Conservation (phyloP, 805 yeast species). For the Ogataea kodamae region DNA sequence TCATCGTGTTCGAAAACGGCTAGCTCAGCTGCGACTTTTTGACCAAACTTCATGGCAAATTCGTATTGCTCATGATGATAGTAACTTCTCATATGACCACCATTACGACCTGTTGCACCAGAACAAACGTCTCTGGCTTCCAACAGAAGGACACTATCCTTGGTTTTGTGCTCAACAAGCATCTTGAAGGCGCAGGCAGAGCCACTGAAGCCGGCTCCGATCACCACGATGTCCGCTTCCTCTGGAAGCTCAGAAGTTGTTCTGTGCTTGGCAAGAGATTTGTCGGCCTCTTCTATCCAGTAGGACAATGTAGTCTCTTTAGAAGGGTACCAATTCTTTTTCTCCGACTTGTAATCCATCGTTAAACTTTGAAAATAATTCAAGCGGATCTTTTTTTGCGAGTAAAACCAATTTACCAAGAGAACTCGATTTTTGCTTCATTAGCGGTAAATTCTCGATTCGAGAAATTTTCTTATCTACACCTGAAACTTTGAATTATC, state of each 20-base stretch:
- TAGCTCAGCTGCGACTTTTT: conserved; percentile 33
- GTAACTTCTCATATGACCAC: conserved; percentile 44
- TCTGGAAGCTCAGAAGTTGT: conserved; percentile 32
- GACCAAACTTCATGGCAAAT: conserved; percentile 19
- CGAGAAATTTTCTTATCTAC: too few relatives aligned
- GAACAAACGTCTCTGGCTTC: conserved; percentile 34
- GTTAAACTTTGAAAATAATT: too few relatives aligned
- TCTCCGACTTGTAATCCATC: conserved; percentile 1
- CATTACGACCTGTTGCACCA: conserved; percentile 46
- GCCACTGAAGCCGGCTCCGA: conserved; percentile 48
- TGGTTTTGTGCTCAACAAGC: conserved; percentile 29
- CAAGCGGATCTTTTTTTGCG: too few relatives aligned
- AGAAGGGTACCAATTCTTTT: conserved; percentile 6
- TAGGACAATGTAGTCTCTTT: conserved; percentile 10
- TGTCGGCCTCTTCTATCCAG: conserved; percentile 19
- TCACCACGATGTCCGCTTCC: conserved; percentile 37
- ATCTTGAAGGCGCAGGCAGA: conserved; percentile 38
- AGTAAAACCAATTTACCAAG: too few relatives aligned
- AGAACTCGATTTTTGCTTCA: too few relatives aligned
- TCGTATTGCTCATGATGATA: conserved; percentile 20
- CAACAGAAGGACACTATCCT: conserved; percentile 11
- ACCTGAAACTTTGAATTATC: too few relatives aligned
- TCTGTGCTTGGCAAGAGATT: conserved; percentile 24
- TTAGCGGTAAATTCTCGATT: too few relatives aligned
- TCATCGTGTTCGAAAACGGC: conserved; percentile 37